Percentiles rank a stretch among this genome's conserved stretches.
These are phyloP conservation scores for Monilinia fructicola DNA, from an alignment of 2,329 filamentous ascomycete genomes.

Conservation along the genomic window DNA sequence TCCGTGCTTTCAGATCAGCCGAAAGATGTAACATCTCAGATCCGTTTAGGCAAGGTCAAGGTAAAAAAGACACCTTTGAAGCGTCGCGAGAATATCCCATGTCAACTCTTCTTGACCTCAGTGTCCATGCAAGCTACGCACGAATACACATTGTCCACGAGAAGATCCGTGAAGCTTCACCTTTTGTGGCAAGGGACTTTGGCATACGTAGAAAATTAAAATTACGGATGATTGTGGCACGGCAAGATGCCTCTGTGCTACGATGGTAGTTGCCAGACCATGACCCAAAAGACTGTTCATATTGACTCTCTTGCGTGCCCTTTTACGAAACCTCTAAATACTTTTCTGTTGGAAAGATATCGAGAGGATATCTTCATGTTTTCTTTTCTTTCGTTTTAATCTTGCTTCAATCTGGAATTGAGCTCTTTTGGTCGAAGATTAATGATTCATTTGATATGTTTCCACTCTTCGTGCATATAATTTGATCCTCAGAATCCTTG, in stretches of 20 bases:
- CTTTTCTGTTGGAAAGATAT: not conserved
- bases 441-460: conserved; percentile 11
- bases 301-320: not conserved
- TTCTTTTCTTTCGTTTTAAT: not conserved
- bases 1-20: not conserved
- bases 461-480: not conserved
- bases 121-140: conserved; percentile 8
- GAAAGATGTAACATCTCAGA: not conserved
- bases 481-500: not conserved
- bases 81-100: not conserved
- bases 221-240: conserved; percentile 15
- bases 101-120: not conserved
- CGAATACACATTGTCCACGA: not conserved
- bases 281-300: not conserved
- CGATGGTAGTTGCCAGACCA: not conserved
- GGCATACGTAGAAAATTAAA: conserved; percentile 4
- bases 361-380: not conserved
- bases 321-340: not conserved
- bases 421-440: not conserved
- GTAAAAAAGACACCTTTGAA: not conserved
- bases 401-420: conserved; percentile 15
- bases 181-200: not conserved
- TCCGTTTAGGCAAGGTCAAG: not conserved
- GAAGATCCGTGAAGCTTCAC: conserved; percentile 9
- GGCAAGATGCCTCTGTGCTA: not conserved